Evolutionary conservation across 176 grass and related monocot species (phyloP).

Genomic region (Musa itinerans): DNA sequence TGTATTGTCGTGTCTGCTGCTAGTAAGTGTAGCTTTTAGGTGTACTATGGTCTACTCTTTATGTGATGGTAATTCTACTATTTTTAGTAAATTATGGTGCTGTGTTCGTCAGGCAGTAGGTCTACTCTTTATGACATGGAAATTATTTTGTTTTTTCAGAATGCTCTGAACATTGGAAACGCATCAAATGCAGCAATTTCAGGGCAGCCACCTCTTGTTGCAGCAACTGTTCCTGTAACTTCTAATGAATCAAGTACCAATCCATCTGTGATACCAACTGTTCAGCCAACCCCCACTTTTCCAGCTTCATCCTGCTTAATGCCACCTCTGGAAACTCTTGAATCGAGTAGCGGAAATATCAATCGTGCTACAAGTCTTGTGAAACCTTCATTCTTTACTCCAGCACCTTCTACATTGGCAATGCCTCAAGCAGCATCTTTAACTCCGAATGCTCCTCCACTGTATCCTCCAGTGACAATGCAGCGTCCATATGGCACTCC

Average conservation of each 20-base stretch:
- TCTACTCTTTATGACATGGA: neutral
- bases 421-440: constrained; percentile 10
- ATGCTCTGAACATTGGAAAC: constrained; percentile 15
- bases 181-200: constrained; percentile 2
- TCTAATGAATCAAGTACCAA: neutral
- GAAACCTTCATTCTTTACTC: constrained; percentile 17
- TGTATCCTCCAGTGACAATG: constrained; percentile 19
- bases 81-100: neutral
- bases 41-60: too few species aligned
- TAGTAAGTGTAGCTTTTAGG: neutral
- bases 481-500: constrained; percentile 18
- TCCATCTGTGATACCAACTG: constrained; percentile 2
- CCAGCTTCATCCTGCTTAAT: constrained; percentile 6
- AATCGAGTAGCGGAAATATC: neutral
- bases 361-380: constrained; percentile 8
- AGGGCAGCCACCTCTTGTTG: neutral
- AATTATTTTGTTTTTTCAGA: neutral
- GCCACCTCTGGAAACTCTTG: constrained; percentile 8
- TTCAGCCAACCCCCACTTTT: constrained; percentile 6
- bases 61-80: neutral
- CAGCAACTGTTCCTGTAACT: neutral
- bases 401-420: neutral
- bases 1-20: neutral
- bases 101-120: too few species aligned
- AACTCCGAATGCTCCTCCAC: constrained; percentile 9